Evolutionary conservation across 148 eudicot species (phyloP), one percentile per base, ranked within the genome.

Genomic region (Vaccinium macrocarpon): DNA sequence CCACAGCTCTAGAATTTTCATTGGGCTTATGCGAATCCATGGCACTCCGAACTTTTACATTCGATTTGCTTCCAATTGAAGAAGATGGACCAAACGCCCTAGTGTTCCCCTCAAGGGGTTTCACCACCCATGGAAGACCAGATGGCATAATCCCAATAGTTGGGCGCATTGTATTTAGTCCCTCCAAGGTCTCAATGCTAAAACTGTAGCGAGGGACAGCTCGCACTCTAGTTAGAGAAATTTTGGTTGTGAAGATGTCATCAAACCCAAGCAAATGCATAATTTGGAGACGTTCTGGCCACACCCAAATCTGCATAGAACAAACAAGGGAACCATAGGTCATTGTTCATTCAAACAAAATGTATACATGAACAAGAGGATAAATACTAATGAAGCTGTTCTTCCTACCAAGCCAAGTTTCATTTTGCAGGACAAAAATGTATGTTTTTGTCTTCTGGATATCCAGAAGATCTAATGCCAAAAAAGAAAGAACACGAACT

Each of bases 61-160:
- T 57, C 21, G 42, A 35, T 13, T 84, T 76, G 35, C 71, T 84
- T 83, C 21, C 51, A 49, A 78, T 51, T 62, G 91, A 73, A 86
- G 81, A 85, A 84, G 89, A 85, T 78, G 84, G 78, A 62, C 84
- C 84, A 16, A 29, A 83, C 42, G 52, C 14, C 56, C 52, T 87
- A 35, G 46, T 76, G 16, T 84, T 80, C n/a, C 84, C 85, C 72
- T 77, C 86, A 62, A 85, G 62, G 75, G 88, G 81, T 75, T 88
- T 92, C 82, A 82, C 80, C 71, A 86, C 81, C 95, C 95, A 93
- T 78, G 97, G 94, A 84, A 95, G 94, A 84, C 97, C 98, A 83
- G 98, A 93, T 50, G 98, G 97, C 95, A 95, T 91, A 29, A 95
- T 88, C 76, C 98, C 98, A 64, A 95, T 90, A 19, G 97, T 95